Conservation (phyloP, 177 flowering plant species). For the Telopea speciosissima region DNA sequence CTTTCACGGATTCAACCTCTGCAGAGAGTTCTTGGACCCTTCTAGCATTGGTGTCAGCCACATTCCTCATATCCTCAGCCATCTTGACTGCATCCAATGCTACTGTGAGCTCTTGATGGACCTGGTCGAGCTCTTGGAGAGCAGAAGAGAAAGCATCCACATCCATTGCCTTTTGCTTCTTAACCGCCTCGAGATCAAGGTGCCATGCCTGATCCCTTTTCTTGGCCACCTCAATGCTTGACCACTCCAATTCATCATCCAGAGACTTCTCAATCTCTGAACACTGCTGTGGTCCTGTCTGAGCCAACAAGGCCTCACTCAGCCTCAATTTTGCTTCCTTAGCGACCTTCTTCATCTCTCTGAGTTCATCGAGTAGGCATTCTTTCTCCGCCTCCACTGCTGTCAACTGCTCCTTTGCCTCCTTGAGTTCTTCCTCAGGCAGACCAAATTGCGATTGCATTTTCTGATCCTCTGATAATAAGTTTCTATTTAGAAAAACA, state of each 20-base stretch:
- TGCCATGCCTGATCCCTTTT: conserved; percentile 34
- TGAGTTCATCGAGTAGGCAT: not conserved
- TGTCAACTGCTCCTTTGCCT: too few species aligned
- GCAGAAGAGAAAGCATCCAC: conserved; percentile 18
- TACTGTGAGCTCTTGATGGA: conserved; percentile 10
- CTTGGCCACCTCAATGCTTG: conserved; percentile 22
- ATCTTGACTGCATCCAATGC: conserved; percentile 18
- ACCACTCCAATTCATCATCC: conserved; percentile 20
- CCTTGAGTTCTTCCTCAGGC: not conserved
- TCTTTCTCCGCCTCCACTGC: not conserved
- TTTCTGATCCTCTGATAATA: conserved; percentile 9
- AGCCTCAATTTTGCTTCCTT: not conserved
- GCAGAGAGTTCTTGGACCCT: conserved; percentile 20
- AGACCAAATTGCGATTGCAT: conserved; percentile 15
- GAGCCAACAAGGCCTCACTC: not conserved
- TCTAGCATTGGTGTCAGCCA: conserved; percentile 12
- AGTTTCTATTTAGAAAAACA: conserved; percentile 22
- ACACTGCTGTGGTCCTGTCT: conserved; percentile 4
- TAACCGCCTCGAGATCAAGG: conserved; percentile 26
- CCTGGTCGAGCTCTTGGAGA: conserved; percentile 15
- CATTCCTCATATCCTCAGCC: conserved; percentile 15
- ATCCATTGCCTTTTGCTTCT: conserved; percentile 25
- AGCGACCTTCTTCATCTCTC: not conserved
- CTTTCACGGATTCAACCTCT: conserved; percentile 33
- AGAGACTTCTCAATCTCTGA: conserved; percentile 11